A percentile compares a stretch with the other conserved stretches of the same genome.
These are phyloP conservation scores for Rosa chinensis DNA, from an alignment of 306 rosid genomes.

Conservation along the genomic window DNA sequence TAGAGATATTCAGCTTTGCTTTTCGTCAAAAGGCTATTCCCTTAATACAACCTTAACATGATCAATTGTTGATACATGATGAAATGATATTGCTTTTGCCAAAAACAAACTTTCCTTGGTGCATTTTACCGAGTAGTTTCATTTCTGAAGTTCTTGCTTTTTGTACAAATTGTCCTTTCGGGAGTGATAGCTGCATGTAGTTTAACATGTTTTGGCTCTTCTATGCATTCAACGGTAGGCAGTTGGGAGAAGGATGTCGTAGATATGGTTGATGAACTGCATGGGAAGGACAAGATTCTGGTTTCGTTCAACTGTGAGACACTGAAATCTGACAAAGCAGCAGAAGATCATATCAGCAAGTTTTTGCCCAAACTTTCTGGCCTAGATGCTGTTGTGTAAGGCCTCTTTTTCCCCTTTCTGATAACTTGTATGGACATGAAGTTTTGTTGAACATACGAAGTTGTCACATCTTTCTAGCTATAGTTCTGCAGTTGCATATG, in stretches of 20 bases:
- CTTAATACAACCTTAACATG: background rate
- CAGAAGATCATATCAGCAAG: conserved; percentile 83
- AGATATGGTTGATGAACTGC: conserved; percentile 65
- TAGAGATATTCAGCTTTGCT: background rate
- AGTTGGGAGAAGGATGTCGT: conserved; percentile 87
- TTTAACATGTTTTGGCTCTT: conserved; percentile 23
- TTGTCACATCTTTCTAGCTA: background rate
- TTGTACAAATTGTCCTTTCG: conserved; percentile 7
- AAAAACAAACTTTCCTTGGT: background rate
- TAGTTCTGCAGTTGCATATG: background rate
- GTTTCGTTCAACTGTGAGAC: conserved; percentile 75
- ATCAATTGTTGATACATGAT: background rate
- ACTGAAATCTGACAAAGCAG: conserved; percentile 81
- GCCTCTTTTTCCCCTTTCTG: background rate
- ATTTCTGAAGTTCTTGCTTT: background rate
- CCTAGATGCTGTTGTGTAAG: conserved; percentile 71
- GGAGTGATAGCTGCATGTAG: background rate
- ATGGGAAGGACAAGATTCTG: conserved; percentile 53
- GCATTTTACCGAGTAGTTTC: background rate
- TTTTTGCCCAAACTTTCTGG: conserved; percentile 89
- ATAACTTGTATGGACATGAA: background rate
- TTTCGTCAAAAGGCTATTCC: background rate
- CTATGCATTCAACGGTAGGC: conserved; percentile 32
- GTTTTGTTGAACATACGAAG: background rate
- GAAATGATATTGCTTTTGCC: background rate